Evolutionary conservation across 1,139 yeast genomes (phyloP), one percentile per base, ranked within the genome.

Genomic region (Kazachstania sp.): DNA sequence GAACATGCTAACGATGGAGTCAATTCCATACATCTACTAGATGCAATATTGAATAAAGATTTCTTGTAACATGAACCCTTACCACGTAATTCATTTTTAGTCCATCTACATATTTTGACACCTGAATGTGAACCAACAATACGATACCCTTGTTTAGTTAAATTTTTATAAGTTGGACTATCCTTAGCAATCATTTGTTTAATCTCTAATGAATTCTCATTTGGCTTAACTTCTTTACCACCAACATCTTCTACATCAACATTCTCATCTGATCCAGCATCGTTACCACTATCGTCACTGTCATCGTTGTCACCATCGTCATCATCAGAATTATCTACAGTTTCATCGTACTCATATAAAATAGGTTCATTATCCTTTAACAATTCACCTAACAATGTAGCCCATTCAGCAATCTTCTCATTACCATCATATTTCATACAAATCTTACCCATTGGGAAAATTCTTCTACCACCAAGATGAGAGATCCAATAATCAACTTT

Each of bases 121-220:
- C 97, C 97, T 0, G 95, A 86, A 60, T 88, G 97, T 0, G 95
- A 82, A 13, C 97, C 97, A 35, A 88, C 95, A 52, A 88, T 80
- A 0, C 95, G 84, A 58, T 88, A 88, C 0, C 97, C 97, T 68
- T 88, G 97, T 59, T 88, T 88, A 1, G 96, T 88, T 45, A 88
- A 72, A 16, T 95, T 81, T 53, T 85, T 86, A 65, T 70, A 88
- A 0, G 97, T 90, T 12, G 97, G 97, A 1, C 96, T 86, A 54
- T 84, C 81, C 54, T 83, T 77, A 3, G 95, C 87, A 45, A 88
- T 95, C 97, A 88, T 88, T 63, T 86, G 80, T 64, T 88, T 88
- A 26, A 73, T 67, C 45, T 74, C 78, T 23, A 52, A 28, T n/a
- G 47, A 39, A 32, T 46, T 39, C 8, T 45, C 37, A 39, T 41